Base-by-base conservation (phyloP, 176 grass and related monocot species). In the Triticum aestivum region DNA sequence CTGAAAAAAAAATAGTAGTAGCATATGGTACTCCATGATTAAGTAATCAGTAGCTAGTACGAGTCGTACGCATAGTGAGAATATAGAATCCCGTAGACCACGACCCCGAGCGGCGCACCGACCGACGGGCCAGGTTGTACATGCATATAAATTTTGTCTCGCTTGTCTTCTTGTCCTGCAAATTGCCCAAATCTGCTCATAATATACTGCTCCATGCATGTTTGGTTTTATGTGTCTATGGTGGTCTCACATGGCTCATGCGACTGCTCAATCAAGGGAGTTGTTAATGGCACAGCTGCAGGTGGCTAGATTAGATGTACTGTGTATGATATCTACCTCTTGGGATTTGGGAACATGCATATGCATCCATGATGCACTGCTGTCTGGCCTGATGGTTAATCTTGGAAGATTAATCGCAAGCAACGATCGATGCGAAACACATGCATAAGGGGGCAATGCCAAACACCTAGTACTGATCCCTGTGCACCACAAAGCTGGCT, bases 271-370 rank as follows among this genome's bases (percentile, higher is more conserved):
- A 34, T 70, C 34, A 70, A 38, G 67, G 59, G 35, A 44, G 3
- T 44, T 65, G 78, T 44, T 64, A 65, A 64, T 79, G 58, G 6
- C 21, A 21, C 33, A 3, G 24, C 17, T 54, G 44, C 27, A 75
- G 77, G 58, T 41, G 13, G 59, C 58, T 64, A 17, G 77, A 63
- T 79, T 79, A 79, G 78, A 64, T 29, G 77, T 37, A 52, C 49
- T 17, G 49, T 52, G 2, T 18, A 79, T 65, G n/a, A 44, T 79
- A 65, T 79, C 58, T 64, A 79, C 38, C 77, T 62, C 9, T 79
- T 39, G 76, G 54, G 77, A 79, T 62, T 63, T 79, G 56, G 77
- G 34, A 79, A 79, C 77, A 79, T 63, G 33, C 54, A 79, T 32
- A 33, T 73, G 39, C 71, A 75, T 62, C 3, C 8, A 20, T 61